Evolutionary conservation across 2,329 filamentous ascomycete species (phyloP).

Genomic region (Cytospora piceicola): DNA sequence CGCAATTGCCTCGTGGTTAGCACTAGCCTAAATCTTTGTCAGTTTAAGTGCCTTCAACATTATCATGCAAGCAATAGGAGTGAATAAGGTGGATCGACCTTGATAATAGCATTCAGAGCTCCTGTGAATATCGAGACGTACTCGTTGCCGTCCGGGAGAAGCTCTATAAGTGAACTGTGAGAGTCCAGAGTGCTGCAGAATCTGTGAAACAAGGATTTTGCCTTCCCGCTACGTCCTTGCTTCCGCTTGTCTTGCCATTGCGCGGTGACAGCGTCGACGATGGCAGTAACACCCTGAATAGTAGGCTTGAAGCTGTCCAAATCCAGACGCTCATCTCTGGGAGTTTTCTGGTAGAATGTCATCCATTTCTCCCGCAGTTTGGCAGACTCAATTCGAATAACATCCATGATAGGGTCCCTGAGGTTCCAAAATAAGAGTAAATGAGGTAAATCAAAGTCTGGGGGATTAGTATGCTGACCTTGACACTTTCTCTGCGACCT

Average conservation of each 20-base stretch:
- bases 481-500: not conserved
- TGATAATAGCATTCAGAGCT: conserved; percentile 36
- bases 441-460: not conserved
- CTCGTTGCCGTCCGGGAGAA: conserved; percentile 38
- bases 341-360: conserved; percentile 24
- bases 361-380: conserved; percentile 29
- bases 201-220: conserved; percentile 34
- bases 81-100: conserved; percentile 27
- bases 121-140: conserved; percentile 40
- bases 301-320: conserved; percentile 22
- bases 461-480: not conserved
- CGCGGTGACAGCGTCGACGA: conserved; percentile 19
- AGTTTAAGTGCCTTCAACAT: no score
- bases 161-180: conserved; percentile 35
- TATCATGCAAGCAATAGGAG: no score
- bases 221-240: conserved; percentile 21
- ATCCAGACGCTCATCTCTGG: conserved; percentile 25
- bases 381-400: conserved; percentile 25
- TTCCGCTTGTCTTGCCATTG: conserved; percentile 25
- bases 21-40: conserved; percentile 32
- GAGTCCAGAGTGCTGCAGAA: conserved; percentile 36
- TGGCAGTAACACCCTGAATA: conserved; percentile 26
- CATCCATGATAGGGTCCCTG: no score
- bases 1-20: conserved; percentile 34
- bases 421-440: no score